Evolutionary conservation across 306 rosid species (phyloP), one percentile per base, ranked within the genome.

Genomic region (Sindora glabra): DNA sequence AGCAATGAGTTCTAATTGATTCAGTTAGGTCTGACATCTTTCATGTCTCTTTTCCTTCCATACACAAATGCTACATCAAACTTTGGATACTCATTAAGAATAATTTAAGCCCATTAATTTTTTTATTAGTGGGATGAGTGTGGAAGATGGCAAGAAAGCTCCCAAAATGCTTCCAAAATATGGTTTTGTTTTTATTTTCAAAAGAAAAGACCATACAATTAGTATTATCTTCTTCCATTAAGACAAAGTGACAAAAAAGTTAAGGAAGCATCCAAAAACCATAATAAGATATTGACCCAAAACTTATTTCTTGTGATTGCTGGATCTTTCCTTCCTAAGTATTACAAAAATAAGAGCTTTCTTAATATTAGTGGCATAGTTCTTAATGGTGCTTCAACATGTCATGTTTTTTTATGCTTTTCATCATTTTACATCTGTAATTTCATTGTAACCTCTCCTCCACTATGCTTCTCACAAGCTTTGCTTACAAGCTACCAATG

Each of bases 21-120:
- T n/a, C n/a, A n/a, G n/a, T n/a, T n/a, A n/a, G n/a, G n/a, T n/a
- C n/a, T n/a, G n/a, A n/a, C 81, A 46, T 84, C 91, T 30, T 84
- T 87, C 91, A 84, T 84, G 6, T 81, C 81, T 67, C 85, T 62
- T 15, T 87, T 67, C 27, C 91, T 55, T 45, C 87, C 91, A 16
- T 85, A 72, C 3, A 84, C 73, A 0, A 87, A 84, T 21, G 81
- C 72, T 41, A 75, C 26, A 0, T 87, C 87, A 25, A 66, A 84
- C 49, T 68, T 75, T 3, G 81, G 83, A 12, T 8, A 12, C 61
- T 36, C 50, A 0, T 12, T 22, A 8, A 5, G 5, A 2, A 19
- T 12, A 36, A 22, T 33, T 5, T 13, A 11, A 2, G 60, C n/a
- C 54, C 55, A 77, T 65, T 53, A 59, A 46, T 60, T 60, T 74